A percentile compares a stretch with the other conserved stretches of the same genome.
phyloP scores from a whole-genome alignment of 2,329 filamentous ascomycete species.

The Colletotrichum sp. region DNA sequence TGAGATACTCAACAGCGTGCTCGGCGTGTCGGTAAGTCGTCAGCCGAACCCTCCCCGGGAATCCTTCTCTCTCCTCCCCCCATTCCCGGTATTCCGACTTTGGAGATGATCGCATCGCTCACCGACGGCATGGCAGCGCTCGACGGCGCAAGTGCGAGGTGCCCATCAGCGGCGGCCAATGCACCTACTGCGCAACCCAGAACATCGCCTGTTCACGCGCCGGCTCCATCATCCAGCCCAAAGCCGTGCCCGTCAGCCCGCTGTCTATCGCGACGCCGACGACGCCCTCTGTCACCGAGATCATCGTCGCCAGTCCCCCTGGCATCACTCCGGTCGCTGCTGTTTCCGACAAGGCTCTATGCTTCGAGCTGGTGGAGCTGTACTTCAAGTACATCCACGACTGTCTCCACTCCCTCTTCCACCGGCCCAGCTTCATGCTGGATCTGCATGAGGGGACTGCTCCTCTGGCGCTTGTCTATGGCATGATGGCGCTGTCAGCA shows the following conservation, averaged over 20 bases:
- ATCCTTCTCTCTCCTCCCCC: not conserved
- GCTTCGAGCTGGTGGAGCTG: conserved; percentile 32
- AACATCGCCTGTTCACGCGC: conserved; percentile 23
- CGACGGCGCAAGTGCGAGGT: conserved; percentile 23
- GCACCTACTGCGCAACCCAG: conserved; percentile 21
- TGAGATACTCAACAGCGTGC: conserved; percentile 24
- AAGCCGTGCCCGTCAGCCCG: conserved; percentile 14
- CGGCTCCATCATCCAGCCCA: conserved; percentile 23
- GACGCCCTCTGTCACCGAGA: conserved; percentile 13
- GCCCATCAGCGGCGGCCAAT: conserved; percentile 19
- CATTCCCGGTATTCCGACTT: not conserved
- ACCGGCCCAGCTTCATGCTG: conserved; percentile 29
- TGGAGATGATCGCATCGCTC: not conserved
- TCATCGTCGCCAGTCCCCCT: conserved; percentile 4
- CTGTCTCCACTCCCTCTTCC: conserved; percentile 37
- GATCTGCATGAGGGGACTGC: conserved; percentile 26
- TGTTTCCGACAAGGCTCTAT: conserved; percentile 21
- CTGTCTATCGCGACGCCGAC: conserved; percentile 12
- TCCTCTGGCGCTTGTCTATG: conserved; percentile 26
- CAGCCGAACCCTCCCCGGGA: not conserved
- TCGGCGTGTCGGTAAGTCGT: conserved; percentile 24
- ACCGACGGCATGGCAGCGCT: conserved; percentile 11
- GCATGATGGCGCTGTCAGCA: conserved; percentile 29
- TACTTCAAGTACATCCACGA: conserved; percentile 39
- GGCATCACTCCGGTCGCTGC: conserved; percentile 18